A percentile compares a stretch with the other conserved stretches of the same genome.
These are phyloP conservation scores for Cenchrus americanus DNA, from an alignment of 176 grass and related monocot species.

Conservation along the genomic window DNA sequence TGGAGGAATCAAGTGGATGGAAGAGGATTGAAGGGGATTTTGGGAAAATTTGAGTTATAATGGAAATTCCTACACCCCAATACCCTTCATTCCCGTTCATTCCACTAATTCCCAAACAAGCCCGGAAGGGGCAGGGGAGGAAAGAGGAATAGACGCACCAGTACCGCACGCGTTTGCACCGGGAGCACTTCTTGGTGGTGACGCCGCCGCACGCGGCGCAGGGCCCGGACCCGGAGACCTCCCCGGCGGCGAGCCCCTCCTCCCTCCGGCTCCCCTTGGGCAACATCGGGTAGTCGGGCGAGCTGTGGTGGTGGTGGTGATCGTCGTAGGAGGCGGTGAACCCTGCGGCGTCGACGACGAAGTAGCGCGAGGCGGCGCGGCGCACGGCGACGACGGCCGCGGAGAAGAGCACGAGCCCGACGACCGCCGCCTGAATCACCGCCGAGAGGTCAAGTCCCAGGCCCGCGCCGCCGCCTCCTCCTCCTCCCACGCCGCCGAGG, in stretches of 20 bases:
- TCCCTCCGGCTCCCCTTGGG: constrained; percentile 29
- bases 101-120: too few species aligned
- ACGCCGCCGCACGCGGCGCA: constrained; percentile 66
- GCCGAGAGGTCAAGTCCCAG: constrained; percentile 67
- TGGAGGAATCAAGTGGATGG: too few species aligned
- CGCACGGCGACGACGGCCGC: constrained; percentile 55
- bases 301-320: constrained; percentile 34
- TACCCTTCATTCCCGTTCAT: too few species aligned
- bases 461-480: constrained; percentile 16
- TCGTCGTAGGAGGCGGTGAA: constrained; percentile 60
- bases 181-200: constrained; percentile 68
- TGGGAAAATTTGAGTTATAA: too few species aligned
- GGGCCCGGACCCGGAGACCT: neutral
- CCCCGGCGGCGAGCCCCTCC: neutral
- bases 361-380: constrained; percentile 79
- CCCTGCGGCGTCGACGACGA: constrained; percentile 80
- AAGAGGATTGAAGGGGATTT: too few species aligned
- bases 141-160: constrained; percentile 55
- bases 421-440: constrained; percentile 65
- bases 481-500: constrained; percentile 12
- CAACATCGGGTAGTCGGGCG: constrained; percentile 28
- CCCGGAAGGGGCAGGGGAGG: neutral
- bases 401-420: constrained; percentile 48
- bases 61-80: too few species aligned
- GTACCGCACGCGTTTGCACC: constrained; percentile 85